Percentiles rank a stretch among this genome's conserved stretches.
Evolutionary conservation across 139 green algal species (phyloP).

Genomic region (Mesotaenium endlicherianum): DNA sequence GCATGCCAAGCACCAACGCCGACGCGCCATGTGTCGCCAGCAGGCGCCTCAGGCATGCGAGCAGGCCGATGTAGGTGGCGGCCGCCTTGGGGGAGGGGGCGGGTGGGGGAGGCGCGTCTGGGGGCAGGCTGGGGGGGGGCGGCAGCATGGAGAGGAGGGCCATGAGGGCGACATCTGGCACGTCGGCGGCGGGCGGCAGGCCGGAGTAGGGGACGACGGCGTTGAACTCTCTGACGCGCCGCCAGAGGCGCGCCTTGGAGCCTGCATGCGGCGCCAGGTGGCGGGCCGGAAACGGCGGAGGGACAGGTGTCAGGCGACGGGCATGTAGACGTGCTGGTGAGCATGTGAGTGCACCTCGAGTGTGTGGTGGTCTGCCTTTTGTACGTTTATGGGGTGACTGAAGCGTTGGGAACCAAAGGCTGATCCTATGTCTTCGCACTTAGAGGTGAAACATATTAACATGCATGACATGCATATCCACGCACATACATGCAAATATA

Average conservation of each 20-base stretch:
- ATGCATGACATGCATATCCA: too few species aligned
- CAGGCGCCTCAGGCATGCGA: conserved; percentile 42
- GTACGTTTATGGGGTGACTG: too few species aligned
- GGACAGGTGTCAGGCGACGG: too few species aligned
- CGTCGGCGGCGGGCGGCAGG: conserved; percentile 12
- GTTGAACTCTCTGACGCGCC: conserved; percentile 50
- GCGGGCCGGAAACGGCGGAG: too few species aligned
- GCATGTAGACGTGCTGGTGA: too few species aligned
- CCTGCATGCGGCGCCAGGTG: background rate
- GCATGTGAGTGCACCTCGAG: too few species aligned
- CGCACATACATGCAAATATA: too few species aligned
- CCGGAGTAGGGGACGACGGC: conserved; percentile 33
- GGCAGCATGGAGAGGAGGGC: conserved; percentile 51
- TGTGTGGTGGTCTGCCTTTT: too few species aligned
- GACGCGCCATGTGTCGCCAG: background rate
- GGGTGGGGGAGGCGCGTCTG: conserved; percentile 4
- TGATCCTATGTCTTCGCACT: too few species aligned
- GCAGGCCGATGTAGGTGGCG: conserved; percentile 21
- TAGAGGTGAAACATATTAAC: too few species aligned
- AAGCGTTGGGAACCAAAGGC: too few species aligned
- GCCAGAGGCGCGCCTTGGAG: conserved; percentile 41
- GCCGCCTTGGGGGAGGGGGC: conserved; percentile 15
- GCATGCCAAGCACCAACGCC: conserved; percentile 31
- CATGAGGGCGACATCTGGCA: conserved; percentile 38
- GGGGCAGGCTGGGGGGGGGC: background rate